These are phyloP conservation scores for Wickerhamomyces ciferrii DNA, from an alignment of 805 yeast genomes.

Conservation along the genomic window DNA sequence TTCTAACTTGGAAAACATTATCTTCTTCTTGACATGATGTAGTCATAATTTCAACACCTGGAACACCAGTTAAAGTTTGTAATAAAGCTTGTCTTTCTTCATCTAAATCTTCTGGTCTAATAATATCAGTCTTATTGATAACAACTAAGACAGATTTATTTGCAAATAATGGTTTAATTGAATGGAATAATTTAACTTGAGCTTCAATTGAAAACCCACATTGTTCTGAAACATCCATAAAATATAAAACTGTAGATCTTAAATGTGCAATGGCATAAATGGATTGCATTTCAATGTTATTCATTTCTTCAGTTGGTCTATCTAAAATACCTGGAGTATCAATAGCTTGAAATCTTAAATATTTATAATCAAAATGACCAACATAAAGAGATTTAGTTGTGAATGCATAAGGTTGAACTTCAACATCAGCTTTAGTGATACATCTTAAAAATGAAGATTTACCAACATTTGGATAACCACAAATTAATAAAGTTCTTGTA, in stretches of 20 bases:
- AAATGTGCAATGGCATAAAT: constrained; percentile 98
- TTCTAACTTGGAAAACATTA: constrained; percentile 92
- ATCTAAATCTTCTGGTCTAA: constrained; percentile 78
- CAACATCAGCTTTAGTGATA: constrained; percentile 97
- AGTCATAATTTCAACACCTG: constrained; percentile 89
- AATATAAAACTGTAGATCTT: constrained; percentile 92
- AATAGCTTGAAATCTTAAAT: constrained; percentile 95
- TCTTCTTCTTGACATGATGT: constrained; percentile 93
- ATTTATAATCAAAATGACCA: constrained; percentile 98
- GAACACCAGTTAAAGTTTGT: constrained; percentile 54
- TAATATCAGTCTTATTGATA: constrained; percentile 90
- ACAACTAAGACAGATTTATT: constrained; percentile 95
- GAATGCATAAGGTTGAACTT: constrained; percentile 98
- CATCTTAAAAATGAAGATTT: constrained; percentile 91
- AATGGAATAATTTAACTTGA: constrained; percentile 94
- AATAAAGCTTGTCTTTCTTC: constrained; percentile 69
- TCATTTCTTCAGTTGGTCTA: constrained; percentile 99
- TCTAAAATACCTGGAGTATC: constrained; percentile 99
- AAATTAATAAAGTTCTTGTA: constrained; percentile 92
- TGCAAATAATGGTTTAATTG: constrained; percentile 95
- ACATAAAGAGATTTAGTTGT: constrained; percentile 96
- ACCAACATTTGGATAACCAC: constrained; percentile 99
- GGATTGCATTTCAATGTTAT: constrained; percentile 98
- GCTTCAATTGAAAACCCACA: constrained; percentile 98
- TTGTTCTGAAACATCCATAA: constrained; percentile 98